These are phyloP conservation scores for Nemania diffusa DNA, from an alignment of 2,329 filamentous ascomycete species.

Conservation along the genomic window DNA sequence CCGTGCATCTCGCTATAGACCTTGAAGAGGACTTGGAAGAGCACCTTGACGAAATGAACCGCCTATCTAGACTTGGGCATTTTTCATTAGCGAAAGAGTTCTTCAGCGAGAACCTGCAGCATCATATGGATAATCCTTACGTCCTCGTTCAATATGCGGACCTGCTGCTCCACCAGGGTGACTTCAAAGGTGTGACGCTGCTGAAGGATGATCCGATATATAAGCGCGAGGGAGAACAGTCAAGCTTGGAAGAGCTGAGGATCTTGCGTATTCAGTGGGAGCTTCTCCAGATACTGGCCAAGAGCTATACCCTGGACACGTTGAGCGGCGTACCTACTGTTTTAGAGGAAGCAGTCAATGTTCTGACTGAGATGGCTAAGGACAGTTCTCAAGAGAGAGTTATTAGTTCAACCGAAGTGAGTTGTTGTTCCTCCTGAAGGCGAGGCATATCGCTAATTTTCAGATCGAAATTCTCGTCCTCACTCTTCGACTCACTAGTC, in stretches of 20 bases:
- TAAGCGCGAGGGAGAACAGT: constrained; percentile 7
- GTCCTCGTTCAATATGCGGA: constrained; percentile 46
- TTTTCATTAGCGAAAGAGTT: constrained; percentile 39
- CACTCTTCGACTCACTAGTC: constrained; percentile 22
- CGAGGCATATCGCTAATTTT: constrained; percentile 12
- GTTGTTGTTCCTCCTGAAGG: not conserved
- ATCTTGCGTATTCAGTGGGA: constrained; percentile 37
- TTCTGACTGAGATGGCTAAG: constrained; percentile 11
- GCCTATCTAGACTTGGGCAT: constrained; percentile 43
- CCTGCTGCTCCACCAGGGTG: constrained; percentile 45
- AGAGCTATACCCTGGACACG: constrained; percentile 30
- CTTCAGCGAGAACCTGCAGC: constrained; percentile 40
- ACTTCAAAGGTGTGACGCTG: constrained; percentile 39
- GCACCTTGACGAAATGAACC: constrained; percentile 43
- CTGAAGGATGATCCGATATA: constrained; percentile 33
- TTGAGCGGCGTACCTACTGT: constrained; percentile 6
- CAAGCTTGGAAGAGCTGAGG: constrained; percentile 14
- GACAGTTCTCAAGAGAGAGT: constrained; percentile 8
- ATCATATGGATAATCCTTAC: constrained; percentile 42
- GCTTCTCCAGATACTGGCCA: constrained; percentile 29
- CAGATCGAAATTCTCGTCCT: constrained; percentile 39
- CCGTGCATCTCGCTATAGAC: constrained; percentile 40
- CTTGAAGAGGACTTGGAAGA: constrained; percentile 42
- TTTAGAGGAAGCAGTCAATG: constrained; percentile 21
- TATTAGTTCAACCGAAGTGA: constrained; percentile 33